Percentiles rank a stretch among this genome's conserved stretches.
Evolutionary conservation across 1,284 basidiomycete genomes (phyloP).

Genomic region (Sutorius eximius): DNA sequence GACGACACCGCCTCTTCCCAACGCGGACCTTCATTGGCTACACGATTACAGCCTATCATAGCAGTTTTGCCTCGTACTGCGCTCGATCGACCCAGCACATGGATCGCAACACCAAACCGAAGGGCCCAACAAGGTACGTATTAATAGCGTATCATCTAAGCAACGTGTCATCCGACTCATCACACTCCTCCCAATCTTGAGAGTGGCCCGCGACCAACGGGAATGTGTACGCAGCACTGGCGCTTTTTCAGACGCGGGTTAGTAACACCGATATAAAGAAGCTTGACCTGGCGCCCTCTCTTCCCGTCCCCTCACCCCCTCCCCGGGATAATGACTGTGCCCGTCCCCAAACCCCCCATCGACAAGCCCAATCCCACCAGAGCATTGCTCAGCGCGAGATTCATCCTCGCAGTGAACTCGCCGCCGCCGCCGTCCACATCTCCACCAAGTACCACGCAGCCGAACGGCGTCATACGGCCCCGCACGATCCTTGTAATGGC

Average conservation of each 20-base stretch:
- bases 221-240: background rate
- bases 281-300: background rate
- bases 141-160: background rate
- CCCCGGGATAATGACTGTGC: background rate
- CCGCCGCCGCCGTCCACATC: background rate
- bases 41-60: background rate
- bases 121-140: background rate
- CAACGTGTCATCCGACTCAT: background rate
- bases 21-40: background rate
- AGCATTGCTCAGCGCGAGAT: background rate
- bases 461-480: slow-evolving; percentile 4
- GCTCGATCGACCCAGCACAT: background rate
- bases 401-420: background rate
- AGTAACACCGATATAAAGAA: too few relatives aligned
- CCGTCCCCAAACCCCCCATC: background rate
- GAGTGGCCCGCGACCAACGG: too few relatives aligned
- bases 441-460: background rate
- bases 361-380: background rate
- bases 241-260: background rate
- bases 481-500: slow-evolving; percentile 16
- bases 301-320: fast-evolving
- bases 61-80: background rate
- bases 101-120: background rate
- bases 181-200: too few relatives aligned
- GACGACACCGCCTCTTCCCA: background rate